Evolutionary conservation across 2,329 filamentous ascomycete genomes (phyloP).

Genomic region (Diaporthe vexans): DNA sequence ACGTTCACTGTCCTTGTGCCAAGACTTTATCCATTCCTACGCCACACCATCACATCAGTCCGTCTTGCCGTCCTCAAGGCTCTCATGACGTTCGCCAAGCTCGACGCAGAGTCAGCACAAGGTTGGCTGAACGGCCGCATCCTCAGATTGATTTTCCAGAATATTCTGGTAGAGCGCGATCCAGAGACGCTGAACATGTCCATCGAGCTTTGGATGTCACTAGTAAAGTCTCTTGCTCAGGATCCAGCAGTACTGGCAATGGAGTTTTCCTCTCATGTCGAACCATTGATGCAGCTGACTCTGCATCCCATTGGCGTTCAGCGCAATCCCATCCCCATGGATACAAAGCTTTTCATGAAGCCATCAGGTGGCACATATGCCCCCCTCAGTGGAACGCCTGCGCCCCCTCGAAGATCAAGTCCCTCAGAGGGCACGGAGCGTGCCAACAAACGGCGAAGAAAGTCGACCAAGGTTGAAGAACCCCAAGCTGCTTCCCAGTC

Average conservation of each 20-base stretch:
- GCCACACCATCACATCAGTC: constrained; percentile 97
- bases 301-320: constrained; percentile 94
- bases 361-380: constrained; percentile 91
- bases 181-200: constrained; percentile 86
- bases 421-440: constrained; percentile 71
- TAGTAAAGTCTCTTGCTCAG: constrained; percentile 78
- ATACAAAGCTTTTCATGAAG: constrained; percentile 88
- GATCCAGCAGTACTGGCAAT: constrained; percentile 75
- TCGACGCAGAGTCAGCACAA: constrained; percentile 83
- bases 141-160: constrained; percentile 92
- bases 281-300: constrained; percentile 86
- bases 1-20: constrained; percentile 95
- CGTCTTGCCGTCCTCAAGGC: constrained; percentile 93
- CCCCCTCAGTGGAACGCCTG: constrained; percentile 59
- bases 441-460: constrained; percentile 81
- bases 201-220: constrained; percentile 86
- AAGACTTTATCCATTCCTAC: constrained; percentile 93
- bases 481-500: constrained; percentile 72
- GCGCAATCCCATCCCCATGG: constrained; percentile 92
- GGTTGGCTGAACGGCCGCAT: constrained; percentile 95
- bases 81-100: constrained; percentile 90
- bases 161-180: constrained; percentile 93
- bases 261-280: constrained; percentile 82
- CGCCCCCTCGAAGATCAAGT: constrained; percentile 63
- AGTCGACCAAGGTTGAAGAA: constrained; percentile 86